A percentile compares a stretch with the other conserved stretches of the same genome.
Conservation (phyloP, 768 basidiomycete genomes). For the Suillus sp. region DNA sequence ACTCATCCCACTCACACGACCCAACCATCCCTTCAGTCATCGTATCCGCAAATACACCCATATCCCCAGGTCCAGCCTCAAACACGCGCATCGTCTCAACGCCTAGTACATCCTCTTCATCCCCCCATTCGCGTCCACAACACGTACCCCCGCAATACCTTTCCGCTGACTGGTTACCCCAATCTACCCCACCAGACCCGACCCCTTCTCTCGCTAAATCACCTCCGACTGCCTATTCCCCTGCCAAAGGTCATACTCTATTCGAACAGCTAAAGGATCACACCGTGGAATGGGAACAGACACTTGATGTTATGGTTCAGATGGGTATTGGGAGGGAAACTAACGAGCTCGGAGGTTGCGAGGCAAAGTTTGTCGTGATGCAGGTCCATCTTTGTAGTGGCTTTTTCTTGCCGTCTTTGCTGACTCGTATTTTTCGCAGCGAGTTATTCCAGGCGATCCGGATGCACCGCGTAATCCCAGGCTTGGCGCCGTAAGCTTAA, state of each 20-base stretch:
- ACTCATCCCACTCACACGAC: slow-evolving; percentile 24
- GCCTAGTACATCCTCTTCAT: slow-evolving; percentile 26
- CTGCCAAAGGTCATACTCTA: slow-evolving; percentile 60
- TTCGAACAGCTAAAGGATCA: slow-evolving; percentile 66
- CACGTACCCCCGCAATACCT: slow-evolving; percentile 23
- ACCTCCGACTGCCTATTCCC: slow-evolving; percentile 27
- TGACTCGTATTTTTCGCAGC: slow-evolving; percentile 39
- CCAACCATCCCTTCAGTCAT: slow-evolving; percentile 29
- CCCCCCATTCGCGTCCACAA: slow-evolving; percentile 11
- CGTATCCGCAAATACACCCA: slow-evolving; percentile 26
- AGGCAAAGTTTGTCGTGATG: slow-evolving; percentile 67
- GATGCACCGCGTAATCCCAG: slow-evolving; percentile 58
- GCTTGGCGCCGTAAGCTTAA: slow-evolving; percentile 66
- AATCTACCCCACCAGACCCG: slow-evolving; percentile 4
- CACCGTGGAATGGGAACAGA: slow-evolving; percentile 61
- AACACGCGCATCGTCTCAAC: slow-evolving; percentile 25
- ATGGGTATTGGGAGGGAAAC: slow-evolving; percentile 59
- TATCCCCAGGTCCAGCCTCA: slow-evolving; percentile 7
- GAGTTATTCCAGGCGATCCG: slow-evolving; percentile 58
- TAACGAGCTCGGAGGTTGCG: slow-evolving; percentile 49
- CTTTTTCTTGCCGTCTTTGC: not conserved
- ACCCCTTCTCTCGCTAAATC: slow-evolving; percentile 12
- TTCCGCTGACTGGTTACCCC: slow-evolving; percentile 31
- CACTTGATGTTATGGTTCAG: slow-evolving; percentile 58
- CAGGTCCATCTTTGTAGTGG: slow-evolving; percentile 37